A percentile compares a stretch with the other conserved stretches of the same genome.
Evolutionary conservation across 2,329 filamentous ascomycete genomes (phyloP).

Genomic region (Eutypa lata): DNA sequence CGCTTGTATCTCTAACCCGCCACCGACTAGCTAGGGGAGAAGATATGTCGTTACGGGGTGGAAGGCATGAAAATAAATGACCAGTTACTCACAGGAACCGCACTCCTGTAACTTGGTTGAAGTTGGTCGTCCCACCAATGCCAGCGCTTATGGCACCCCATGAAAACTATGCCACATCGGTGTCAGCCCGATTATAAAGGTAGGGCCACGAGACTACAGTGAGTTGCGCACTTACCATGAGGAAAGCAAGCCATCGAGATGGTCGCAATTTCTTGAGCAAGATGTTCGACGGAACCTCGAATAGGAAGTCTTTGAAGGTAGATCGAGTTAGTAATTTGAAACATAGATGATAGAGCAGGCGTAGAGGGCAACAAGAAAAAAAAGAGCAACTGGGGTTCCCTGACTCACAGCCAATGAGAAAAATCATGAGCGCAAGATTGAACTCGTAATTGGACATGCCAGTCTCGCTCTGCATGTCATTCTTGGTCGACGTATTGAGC

Average conservation of each 20-base stretch:
- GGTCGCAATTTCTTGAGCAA: conserved; percentile 63
- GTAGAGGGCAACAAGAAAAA: neutral
- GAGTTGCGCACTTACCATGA: conserved; percentile 44
- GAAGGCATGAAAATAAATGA: neutral
- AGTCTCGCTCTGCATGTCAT: conserved; percentile 33
- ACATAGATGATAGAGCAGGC: neutral
- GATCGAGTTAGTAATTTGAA: neutral
- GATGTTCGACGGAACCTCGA: conserved; percentile 65
- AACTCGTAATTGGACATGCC: conserved; percentile 29
- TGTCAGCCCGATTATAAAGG: neutral
- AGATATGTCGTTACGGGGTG: neutral
- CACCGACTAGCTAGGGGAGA: too few species aligned
- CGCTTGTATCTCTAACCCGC: too few species aligned
- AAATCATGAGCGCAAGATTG: conserved; percentile 35
- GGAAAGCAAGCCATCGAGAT: conserved; percentile 61
- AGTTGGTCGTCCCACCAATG: conserved; percentile 62
- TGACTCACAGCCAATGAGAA: conserved; percentile 25
- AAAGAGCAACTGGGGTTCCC: too few species aligned
- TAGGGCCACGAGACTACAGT: too few species aligned
- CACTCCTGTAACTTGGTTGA: conserved; percentile 61
- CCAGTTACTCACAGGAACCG: conserved; percentile 47
- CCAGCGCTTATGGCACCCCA: conserved; percentile 68
- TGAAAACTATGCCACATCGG: conserved; percentile 32
- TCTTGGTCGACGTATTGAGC: conserved; percentile 31
- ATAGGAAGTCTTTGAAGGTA: conserved; percentile 32